A percentile compares a stretch with the other conserved stretches of the same genome.
phyloP scores from a whole-genome alignment of 257 asterid species.

The Fraxinus excelsior region DNA sequence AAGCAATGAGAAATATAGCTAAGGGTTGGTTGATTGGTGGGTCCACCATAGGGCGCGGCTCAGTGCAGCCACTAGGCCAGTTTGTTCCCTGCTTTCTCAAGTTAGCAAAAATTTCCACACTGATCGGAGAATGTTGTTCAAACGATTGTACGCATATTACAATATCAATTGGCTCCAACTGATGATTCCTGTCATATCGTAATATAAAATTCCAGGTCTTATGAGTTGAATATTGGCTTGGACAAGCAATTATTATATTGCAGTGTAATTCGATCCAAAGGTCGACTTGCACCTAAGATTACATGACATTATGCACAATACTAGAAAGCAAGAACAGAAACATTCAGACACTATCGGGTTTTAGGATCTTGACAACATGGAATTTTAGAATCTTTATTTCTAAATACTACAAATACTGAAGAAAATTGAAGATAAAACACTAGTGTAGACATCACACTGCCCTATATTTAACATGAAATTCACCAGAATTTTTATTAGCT shows the following conservation, averaged over 20 bases:
- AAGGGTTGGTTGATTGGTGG: conserved; percentile 1
- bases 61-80: no score
- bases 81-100: no score
- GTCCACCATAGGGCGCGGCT: not conserved
- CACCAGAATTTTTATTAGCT: not conserved
- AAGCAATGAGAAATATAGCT: not conserved
- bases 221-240: not conserved
- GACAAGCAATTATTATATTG: not conserved
- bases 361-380: not conserved
- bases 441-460: not conserved
- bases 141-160: no score
- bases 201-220: not conserved
- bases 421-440: not conserved
- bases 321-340: not conserved
- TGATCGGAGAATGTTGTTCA: no score
- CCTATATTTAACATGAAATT: not conserved
- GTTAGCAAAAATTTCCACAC: no score
- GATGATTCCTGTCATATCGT: no score
- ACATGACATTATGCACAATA: not conserved
- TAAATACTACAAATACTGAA: not conserved
- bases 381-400: not conserved
- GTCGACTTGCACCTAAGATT: not conserved
- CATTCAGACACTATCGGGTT: not conserved
- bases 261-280: no score
- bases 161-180: no score